Conservation (phyloP, 2,329 filamentous ascomycete genomes). For the Lizonia empirigonia region DNA sequence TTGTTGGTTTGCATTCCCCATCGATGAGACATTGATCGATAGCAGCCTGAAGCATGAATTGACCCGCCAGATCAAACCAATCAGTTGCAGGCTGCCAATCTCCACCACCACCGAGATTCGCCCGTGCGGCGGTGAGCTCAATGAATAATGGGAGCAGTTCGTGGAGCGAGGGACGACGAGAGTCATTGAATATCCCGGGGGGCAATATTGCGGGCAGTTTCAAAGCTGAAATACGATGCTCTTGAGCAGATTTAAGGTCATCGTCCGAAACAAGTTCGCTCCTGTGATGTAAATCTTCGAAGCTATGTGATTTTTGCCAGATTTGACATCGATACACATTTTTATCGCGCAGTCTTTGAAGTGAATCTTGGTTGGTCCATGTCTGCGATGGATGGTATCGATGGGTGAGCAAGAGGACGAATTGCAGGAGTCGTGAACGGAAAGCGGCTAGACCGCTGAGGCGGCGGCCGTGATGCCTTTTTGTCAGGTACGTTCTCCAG, state of each 20-base stretch:
- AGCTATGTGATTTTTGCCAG: slow-evolving; percentile 14
- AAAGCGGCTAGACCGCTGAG: slow-evolving; percentile 52
- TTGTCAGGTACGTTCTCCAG: slow-evolving; percentile 53
- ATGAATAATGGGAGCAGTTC: slow-evolving; percentile 57
- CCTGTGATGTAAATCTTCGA: slow-evolving; percentile 29
- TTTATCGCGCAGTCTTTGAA: slow-evolving; percentile 44
- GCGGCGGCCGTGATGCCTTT: slow-evolving; percentile 44
- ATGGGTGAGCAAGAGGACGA: slow-evolving; percentile 53
- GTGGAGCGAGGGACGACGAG: slow-evolving; percentile 45
- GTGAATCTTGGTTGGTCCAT: slow-evolving; percentile 46
- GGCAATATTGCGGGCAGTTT: slow-evolving; percentile 29
- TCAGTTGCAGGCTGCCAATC: slow-evolving; percentile 44
- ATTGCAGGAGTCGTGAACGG: slow-evolving; percentile 56
- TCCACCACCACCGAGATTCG: slow-evolving; percentile 34
- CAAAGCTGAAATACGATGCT: slow-evolving; percentile 31
- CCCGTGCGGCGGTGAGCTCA: slow-evolving; percentile 55
- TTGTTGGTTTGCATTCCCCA: slow-evolving; percentile 44
- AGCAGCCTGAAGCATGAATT: slow-evolving; percentile 58
- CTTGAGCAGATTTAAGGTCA: slow-evolving; percentile 36
- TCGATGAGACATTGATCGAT: slow-evolving; percentile 56
- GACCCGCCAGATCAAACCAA: slow-evolving; percentile 55
- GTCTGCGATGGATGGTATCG: slow-evolving; percentile 47
- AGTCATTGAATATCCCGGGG: slow-evolving; percentile 34
- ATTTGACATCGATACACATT: slow-evolving; percentile 38
- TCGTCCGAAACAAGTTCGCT: slow-evolving; percentile 33